Evolutionary conservation across 345 rosid species (phyloP), one percentile per base, ranked within the genome.

Genomic region (Aquilaria sinensis): DNA sequence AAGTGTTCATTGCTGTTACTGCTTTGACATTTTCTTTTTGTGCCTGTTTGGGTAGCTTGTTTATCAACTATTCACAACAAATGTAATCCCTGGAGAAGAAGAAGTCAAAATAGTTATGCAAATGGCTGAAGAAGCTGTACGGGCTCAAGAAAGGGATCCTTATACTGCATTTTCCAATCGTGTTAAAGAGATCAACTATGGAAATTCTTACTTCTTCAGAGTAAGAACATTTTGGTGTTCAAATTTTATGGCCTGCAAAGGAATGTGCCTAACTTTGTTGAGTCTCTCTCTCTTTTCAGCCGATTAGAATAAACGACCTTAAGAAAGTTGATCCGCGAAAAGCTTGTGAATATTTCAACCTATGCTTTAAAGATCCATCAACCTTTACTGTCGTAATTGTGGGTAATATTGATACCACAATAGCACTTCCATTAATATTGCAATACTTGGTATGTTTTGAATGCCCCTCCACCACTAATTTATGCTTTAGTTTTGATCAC

Each of bases 311-410:
- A 69, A 74, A 75, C 70, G 96, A 92, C 71, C 93, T 89, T 47
- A 74, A 62, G 57, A 85, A 78, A 66, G 95, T 92, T 65, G 84
- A 89, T 73, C 98, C 98, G 14, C 13, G 81, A 47, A 87, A 83
- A 71, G 96, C 96, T 47, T 92, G 98, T 43, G 93, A 89, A 58
- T 92, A 87, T 76, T 92, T 89, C 75, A 92, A 80, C 72, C 67
- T 70, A 70, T 89, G 98, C 77, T 89, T 87, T 69, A 85, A 79
- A 84, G 96, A 92, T 82, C 96, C 96, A 71, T 89, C 98, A 64
- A 82, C 87, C 63, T 89, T 89, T 69, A 85, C 98, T 30, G 85
- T 89, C 23, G 91, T 85, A 67, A 85, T 92, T 57, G 96, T 92
- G 52, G 98, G 98, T 80, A 87, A 85, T 74, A 82, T 87, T 31